Evolutionary conservation across 208 protist genomes (phyloP).

Genomic region (Balamuthia mandrillaris): DNA sequence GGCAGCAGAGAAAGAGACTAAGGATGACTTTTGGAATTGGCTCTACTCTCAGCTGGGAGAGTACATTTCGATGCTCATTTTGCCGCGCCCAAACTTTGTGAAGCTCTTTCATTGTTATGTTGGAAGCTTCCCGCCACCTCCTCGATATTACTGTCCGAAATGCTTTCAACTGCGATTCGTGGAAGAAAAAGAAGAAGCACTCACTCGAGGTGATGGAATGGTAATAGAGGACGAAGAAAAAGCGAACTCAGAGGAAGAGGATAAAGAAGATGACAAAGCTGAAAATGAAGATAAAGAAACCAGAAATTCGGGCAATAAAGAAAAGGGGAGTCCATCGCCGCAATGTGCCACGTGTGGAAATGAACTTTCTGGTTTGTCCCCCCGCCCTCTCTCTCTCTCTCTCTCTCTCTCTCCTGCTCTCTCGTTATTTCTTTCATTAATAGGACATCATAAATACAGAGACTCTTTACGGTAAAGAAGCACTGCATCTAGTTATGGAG

Average conservation of each 20-base stretch:
- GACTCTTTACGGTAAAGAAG: background rate
- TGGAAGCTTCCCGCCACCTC: background rate
- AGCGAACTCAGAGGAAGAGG: too few species aligned
- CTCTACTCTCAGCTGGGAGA: slow-evolving; percentile 24
- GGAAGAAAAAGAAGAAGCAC: background rate
- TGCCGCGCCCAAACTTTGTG: background rate
- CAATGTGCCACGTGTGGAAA: too few species aligned
- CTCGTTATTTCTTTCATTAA: background rate
- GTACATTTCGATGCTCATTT: slow-evolving; percentile 11
- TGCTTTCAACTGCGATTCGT: background rate
- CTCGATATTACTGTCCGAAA: slow-evolving; percentile 16
- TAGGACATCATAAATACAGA: background rate
- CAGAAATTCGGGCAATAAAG: too few species aligned
- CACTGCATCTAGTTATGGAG: slow-evolving; percentile 12
- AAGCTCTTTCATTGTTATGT: slow-evolving; percentile 8
- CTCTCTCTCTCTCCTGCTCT: too few species aligned
- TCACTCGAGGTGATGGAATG: too few species aligned
- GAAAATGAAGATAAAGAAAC: too few species aligned
- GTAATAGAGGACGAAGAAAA: too few species aligned
- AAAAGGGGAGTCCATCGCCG: too few species aligned
- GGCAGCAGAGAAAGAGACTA: background rate
- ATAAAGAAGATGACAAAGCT: too few species aligned
- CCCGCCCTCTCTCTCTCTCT: too few species aligned
- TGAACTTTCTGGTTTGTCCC: too few species aligned
- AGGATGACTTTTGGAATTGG: slow-evolving; percentile 15